Evolutionary conservation across 441 rosid genomes (phyloP), one percentile per base, ranked within the genome.

Genomic region (Populus trichocarpa): DNA sequence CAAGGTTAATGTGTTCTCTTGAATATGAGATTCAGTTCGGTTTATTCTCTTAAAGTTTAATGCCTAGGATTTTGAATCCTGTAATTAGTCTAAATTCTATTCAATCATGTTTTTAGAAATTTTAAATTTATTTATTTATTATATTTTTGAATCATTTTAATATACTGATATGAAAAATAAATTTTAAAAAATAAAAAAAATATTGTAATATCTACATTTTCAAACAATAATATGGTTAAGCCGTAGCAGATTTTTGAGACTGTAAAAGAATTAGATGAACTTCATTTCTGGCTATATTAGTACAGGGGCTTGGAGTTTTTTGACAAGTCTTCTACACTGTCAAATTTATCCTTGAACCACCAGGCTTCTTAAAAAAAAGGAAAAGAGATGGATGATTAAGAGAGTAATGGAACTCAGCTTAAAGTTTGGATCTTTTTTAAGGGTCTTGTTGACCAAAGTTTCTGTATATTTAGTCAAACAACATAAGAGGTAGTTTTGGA

Each of bases 21-120:
- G 64, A 70, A 66, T 68, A 36, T 50, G 78, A 20, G 65, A 59
- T 76, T 72, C 65, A 13, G 76, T 16, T n/a, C 6, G 68, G 28
- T 11, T 28, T 1, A 42, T 7, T 28, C 20, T 53, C 22, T 53
- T 53, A 53, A 67, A 75, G 18, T 75, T 66, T 40, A 32, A 32
- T 32, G 33, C 33, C 33, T 40, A 42, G 33, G 33, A 16, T 64
- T 28, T 64, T 64, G 35, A 63, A 36, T 64, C 66, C 28, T 18
- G 22, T 53, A 8, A 66, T 26, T 26, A 32, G 33, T 50, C 59
- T 50, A 50, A 50, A 0, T 40, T 40, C 46, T 40, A 40, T 40
- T 40, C 46, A 40, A 2, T 40, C 46, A 40, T 40, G 46, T 40
- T 40, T 40, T 40, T 40, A 40, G 46, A 40, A 40, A 40, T 8